These are phyloP conservation scores for Chrysoporthe puriensis DNA, from an alignment of 2,329 filamentous ascomycete genomes.

Conservation along the genomic window DNA sequence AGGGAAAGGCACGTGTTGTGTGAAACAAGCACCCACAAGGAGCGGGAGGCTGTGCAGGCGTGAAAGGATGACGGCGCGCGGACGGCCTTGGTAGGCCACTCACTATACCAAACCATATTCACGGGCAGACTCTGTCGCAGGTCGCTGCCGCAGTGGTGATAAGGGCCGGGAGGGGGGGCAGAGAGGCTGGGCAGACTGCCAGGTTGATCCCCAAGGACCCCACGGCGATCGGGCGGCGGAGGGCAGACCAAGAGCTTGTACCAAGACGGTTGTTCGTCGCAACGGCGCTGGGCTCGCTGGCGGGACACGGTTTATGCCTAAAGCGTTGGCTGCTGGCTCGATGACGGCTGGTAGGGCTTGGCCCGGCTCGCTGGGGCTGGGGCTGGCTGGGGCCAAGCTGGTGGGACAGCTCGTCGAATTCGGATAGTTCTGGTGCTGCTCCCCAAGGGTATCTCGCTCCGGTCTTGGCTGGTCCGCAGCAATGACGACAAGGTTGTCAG, in stretches of 20 bases:
- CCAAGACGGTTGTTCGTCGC: constrained; percentile 4
- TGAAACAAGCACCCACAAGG: neutral
- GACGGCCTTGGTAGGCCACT: constrained; percentile 12
- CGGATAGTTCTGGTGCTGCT: constrained; percentile 7
- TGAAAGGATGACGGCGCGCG: neutral
- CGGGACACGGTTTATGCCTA: constrained; percentile 12
- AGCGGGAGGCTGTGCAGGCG: constrained; percentile 12
- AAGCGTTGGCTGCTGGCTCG: constrained; percentile 3
- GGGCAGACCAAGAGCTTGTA: neutral
- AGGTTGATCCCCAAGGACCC: constrained; percentile 20
- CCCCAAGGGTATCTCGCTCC: neutral
- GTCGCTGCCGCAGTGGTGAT: neutral
- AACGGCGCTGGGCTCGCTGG: neutral
- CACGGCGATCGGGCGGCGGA: constrained; percentile 9
- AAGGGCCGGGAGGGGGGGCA: neutral
- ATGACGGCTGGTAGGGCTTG: constrained; percentile 21
- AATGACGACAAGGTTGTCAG: constrained; percentile 9
- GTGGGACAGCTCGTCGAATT: constrained; percentile 18
- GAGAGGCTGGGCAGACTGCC: neutral
- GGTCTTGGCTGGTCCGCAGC: constrained; percentile 15
- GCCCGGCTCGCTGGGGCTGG: constrained; percentile 15
- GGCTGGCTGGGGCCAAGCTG: constrained; percentile 18
- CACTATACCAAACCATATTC: constrained; percentile 26
- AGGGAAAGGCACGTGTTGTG: neutral
- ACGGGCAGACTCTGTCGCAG: constrained; percentile 8